A percentile compares a stretch with the other conserved stretches of the same genome.
These are phyloP conservation scores for Malassezia brasiliensis DNA, from an alignment of 1,284 basidiomycete species.

Conservation along the genomic window DNA sequence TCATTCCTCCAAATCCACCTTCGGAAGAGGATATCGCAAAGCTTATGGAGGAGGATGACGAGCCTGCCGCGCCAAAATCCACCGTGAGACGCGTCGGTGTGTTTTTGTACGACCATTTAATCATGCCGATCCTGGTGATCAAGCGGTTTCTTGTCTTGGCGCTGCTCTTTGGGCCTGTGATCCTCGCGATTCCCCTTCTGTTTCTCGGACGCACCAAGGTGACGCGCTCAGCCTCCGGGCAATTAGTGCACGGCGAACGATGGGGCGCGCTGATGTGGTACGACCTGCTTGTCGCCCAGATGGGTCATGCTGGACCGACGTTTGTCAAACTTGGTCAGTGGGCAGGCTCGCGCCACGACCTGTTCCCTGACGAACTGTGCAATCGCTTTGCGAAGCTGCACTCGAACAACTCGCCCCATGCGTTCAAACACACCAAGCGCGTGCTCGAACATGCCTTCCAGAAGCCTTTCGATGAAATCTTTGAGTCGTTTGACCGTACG, in stretches of 20 bases:
- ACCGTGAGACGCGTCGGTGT: neutral
- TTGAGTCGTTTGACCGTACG: conserved; percentile 73
- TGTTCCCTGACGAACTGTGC: conserved; percentile 89
- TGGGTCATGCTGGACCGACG: conserved; percentile 90
- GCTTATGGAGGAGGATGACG: neutral
- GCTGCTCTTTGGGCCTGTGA: conserved; percentile 74
- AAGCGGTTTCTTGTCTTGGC: conserved; percentile 75
- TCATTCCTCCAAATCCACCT: neutral
- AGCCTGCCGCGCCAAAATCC: neutral
- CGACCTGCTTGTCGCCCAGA: conserved; percentile 69
- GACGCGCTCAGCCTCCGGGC: conserved; percentile 4
- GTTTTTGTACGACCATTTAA: conserved; percentile 52
- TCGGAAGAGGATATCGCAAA: neutral
- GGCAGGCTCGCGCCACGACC: conserved; percentile 88
- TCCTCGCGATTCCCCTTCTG: conserved; percentile 73
- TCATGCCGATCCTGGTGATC: conserved; percentile 77
- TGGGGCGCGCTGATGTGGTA: conserved; percentile 71
- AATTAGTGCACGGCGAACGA: conserved; percentile 30
- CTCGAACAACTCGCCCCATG: conserved; percentile 76
- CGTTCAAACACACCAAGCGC: conserved; percentile 66
- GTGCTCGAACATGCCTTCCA: conserved; percentile 75
- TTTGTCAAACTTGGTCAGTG: conserved; percentile 99
- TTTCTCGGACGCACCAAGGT: conserved; percentile 55
- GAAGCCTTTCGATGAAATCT: conserved; percentile 67
- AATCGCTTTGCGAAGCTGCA: conserved; percentile 75